Percentiles rank a stretch among this genome's conserved stretches.
Evolutionary conservation across 352 stramenopile species (phyloP).

Genomic region (Pythium insidiosum): DNA sequence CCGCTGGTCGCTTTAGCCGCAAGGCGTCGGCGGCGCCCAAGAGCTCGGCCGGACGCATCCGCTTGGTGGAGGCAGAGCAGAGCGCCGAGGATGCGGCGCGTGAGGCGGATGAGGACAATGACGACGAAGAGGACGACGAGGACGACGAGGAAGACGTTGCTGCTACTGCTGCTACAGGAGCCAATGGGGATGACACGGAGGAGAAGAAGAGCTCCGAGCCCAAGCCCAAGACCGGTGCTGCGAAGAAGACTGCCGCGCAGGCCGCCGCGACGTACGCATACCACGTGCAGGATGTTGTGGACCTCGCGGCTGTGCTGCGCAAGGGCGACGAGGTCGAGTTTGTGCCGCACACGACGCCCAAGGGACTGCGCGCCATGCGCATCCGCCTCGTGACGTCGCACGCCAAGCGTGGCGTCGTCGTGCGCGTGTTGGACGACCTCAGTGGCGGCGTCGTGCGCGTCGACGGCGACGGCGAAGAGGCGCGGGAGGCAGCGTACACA

Average conservation of each 20-base stretch:
- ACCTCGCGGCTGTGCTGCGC: slow-evolving; percentile 44
- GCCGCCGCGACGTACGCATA: slow-evolving; percentile 31
- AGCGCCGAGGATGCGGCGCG: slow-evolving; percentile 1
- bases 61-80: slow-evolving; percentile 9
- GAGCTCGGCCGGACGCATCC: slow-evolving; percentile 55
- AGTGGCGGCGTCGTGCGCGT: slow-evolving; percentile 45
- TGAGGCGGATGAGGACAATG: slow-evolving; percentile 5
- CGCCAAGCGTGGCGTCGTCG: slow-evolving; percentile 52
- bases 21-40: slow-evolving; percentile 21
- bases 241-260: not conserved
- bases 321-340: slow-evolving; percentile 74
- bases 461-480: slow-evolving; percentile 30
- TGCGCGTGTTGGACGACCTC: slow-evolving; percentile 31
- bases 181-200: slow-evolving; percentile 12
- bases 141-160: slow-evolving; percentile 14
- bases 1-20: slow-evolving; percentile 22
- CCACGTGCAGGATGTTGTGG: slow-evolving; percentile 59
- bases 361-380: slow-evolving; percentile 41
- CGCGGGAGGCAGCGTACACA: slow-evolving; percentile 31
- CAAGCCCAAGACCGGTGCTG: slow-evolving; percentile 1
- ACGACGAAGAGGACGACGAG: slow-evolving; percentile 12
- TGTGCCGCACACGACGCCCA: slow-evolving; percentile 27
- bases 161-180: slow-evolving; percentile 17
- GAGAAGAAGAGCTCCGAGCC: slow-evolving; percentile 12
- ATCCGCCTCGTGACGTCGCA: slow-evolving; percentile 46